Percentiles rank a stretch among this genome's conserved stretches.
phyloP scores from a whole-genome alignment of 345 rosid genomes.

The Euclidium syriacum region DNA sequence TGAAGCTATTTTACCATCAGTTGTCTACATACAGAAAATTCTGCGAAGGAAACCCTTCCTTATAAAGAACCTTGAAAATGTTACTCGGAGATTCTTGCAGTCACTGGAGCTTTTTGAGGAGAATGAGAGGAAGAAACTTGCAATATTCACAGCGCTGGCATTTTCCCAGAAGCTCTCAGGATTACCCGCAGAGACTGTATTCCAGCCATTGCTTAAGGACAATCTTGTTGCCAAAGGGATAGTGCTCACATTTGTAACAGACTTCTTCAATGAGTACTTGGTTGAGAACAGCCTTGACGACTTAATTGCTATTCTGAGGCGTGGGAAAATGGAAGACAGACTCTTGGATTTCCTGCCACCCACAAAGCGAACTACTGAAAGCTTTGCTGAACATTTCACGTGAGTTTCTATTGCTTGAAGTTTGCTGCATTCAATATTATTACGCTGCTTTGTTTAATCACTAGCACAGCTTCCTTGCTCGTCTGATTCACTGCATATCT shows the following conservation, averaged over 20 bases:
- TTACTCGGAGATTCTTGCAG: conserved; percentile 82
- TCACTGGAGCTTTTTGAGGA: conserved; percentile 98
- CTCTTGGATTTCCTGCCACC: conserved; percentile 83
- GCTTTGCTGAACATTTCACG: conserved; percentile 96
- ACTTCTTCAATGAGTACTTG: conserved; percentile 95
- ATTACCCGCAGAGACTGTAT: conserved; percentile 94
- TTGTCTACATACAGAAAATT: conserved; percentile 83
- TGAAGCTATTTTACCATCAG: conserved; percentile 76
- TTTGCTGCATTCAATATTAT: not conserved
- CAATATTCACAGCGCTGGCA: conserved; percentile 94
- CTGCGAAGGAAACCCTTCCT: conserved; percentile 90
- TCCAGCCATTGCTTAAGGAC: conserved; percentile 96
- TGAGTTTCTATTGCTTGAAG: conserved; percentile 36
- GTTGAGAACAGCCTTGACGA: conserved; percentile 95
- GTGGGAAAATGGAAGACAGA: conserved; percentile 93
- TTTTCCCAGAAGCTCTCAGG: conserved; percentile 98
- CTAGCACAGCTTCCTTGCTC: not conserved
- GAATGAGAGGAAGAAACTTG: conserved; percentile 95
- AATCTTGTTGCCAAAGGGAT: conserved; percentile 98
- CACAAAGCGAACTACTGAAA: conserved; percentile 74
- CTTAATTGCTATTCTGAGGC: conserved; percentile 81
- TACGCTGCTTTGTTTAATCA: not conserved
- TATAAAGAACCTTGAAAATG: conserved; percentile 96
- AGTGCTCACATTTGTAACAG: conserved; percentile 88
- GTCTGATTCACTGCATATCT: not conserved